Conservation (phyloP, 2,329 filamentous ascomycete species). For the Exutisphaerella laricina region DNA sequence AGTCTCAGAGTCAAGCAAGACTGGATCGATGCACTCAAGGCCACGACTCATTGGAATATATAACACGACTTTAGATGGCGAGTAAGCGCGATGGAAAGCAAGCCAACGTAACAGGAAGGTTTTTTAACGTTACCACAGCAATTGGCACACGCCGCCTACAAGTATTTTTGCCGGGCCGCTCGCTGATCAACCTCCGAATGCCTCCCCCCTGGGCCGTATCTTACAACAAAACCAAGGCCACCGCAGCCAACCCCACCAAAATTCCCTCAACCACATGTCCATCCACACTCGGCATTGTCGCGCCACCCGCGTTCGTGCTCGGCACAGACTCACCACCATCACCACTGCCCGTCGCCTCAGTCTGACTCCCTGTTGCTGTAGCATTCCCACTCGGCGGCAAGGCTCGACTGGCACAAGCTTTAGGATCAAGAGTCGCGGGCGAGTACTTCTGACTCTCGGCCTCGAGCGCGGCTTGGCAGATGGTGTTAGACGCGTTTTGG, state of each 20-base stretch:
- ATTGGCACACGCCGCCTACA: too few relatives aligned
- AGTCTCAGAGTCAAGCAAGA: too few relatives aligned
- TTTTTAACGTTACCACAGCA: too few relatives aligned
- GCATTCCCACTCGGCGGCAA: slow-evolving; percentile 28
- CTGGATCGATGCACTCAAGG: too few relatives aligned
- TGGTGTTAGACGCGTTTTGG: slow-evolving; percentile 16
- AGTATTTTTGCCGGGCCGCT: too few relatives aligned
- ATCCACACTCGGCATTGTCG: not conserved
- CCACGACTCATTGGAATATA: too few relatives aligned
- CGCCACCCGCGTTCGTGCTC: not conserved
- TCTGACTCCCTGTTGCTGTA: slow-evolving; percentile 30
- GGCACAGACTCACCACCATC: slow-evolving; percentile 7
- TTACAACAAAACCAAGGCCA: not conserved
- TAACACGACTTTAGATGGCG: too few relatives aligned
- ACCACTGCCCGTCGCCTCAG: slow-evolving; percentile 15
- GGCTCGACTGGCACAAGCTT: slow-evolving; percentile 13
- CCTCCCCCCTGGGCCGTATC: not conserved
- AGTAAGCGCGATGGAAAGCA: too few relatives aligned
- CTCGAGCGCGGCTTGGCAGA: slow-evolving; percentile 24
- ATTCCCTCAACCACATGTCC: not conserved
- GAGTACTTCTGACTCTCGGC: slow-evolving; percentile 18
- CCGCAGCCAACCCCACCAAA: not conserved
- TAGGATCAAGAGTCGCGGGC: slow-evolving; percentile 7
- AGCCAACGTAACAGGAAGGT: too few relatives aligned
- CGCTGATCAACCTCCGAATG: not conserved